phyloP scores from a whole-genome alignment of 441 rosid genomes.

The Geranium incanum region DNA sequence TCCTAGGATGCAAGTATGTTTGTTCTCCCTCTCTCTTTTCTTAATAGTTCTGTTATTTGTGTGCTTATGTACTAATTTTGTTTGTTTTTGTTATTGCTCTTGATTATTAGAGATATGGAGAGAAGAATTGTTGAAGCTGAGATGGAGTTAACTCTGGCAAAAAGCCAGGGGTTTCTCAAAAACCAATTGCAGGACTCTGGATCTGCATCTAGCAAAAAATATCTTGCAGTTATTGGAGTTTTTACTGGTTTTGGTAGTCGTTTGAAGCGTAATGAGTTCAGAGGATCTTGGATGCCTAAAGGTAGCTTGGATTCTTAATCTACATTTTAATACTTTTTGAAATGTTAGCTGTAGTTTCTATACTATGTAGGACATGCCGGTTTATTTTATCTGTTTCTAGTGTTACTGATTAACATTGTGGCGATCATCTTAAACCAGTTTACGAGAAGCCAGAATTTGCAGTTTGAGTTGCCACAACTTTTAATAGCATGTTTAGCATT shows the following conservation, averaged over 20 bases:
- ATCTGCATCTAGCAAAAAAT: slow-evolving; percentile 45
- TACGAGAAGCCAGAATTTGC: neutral
- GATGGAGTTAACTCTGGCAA: slow-evolving; percentile 90
- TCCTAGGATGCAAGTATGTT: slow-evolving; percentile 88
- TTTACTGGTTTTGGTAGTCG: slow-evolving; percentile 88
- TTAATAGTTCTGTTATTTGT: slow-evolving; percentile 11
- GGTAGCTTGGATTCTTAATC: slow-evolving; percentile 32
- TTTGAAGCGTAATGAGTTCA: slow-evolving; percentile 60
- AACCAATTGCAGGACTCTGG: slow-evolving; percentile 36
- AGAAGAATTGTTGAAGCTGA: slow-evolving; percentile 80
- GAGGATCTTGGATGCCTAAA: slow-evolving; percentile 95
- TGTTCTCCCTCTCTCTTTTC: slow-evolving; percentile 3
- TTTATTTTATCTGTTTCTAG: neutral
- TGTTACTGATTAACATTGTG: neutral
- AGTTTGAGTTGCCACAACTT: neutral
- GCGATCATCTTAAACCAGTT: neutral
- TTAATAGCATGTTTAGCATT: neutral
- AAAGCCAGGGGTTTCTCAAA: slow-evolving; percentile 76
- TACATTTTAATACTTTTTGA: neutral
- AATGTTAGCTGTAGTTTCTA: neutral
- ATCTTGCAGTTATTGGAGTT: slow-evolving; percentile 87
- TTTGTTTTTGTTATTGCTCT: slow-evolving; percentile 12
- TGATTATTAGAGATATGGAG: slow-evolving; percentile 61
- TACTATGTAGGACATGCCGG: neutral
- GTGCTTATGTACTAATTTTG: neutral